A percentile compares a stretch with the other conserved stretches of the same genome.
Conservation (phyloP, 306 rosid genomes). For the Vigna hirtella region DNA sequence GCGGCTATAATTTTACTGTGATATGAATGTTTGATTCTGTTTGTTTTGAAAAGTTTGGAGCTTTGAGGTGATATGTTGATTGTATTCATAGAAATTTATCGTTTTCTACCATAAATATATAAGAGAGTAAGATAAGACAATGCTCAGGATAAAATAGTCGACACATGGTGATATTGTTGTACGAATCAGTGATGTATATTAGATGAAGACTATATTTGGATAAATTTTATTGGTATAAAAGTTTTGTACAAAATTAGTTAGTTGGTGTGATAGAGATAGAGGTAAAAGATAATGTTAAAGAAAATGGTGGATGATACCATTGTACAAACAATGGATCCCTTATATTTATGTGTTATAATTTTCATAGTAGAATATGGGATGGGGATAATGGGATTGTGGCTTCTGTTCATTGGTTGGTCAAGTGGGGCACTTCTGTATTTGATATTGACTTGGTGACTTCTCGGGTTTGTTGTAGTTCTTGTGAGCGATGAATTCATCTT, state of each 20-base stretch:
- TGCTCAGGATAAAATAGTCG: neutral
- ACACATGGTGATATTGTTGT: neutral
- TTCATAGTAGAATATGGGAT: neutral
- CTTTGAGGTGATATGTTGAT: constrained; percentile 26
- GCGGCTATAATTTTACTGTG: neutral
- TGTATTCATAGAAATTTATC: neutral
- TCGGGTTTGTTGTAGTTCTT: constrained; percentile 1
- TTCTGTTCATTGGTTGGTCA: constrained; percentile 13
- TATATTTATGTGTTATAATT: neutral
- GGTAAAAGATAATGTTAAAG: neutral
- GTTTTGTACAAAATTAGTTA: neutral
- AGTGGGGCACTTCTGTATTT: constrained; percentile 8
- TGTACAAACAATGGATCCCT: neutral
- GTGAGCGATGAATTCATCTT: constrained; percentile 12
- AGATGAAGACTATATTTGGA: neutral
- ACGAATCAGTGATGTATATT: neutral
- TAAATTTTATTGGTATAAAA: neutral
- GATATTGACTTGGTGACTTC: constrained; percentile 1
- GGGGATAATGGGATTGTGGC: neutral
- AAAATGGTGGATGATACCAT: neutral
- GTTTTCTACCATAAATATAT: neutral
- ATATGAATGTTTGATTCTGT: neutral
- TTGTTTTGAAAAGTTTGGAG: constrained; percentile 15
- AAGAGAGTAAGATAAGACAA: neutral
- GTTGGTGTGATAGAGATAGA: neutral